Evolutionary conservation across 495 filamentous ascomycete genomes (phyloP).

Genomic region (Mytilinidion resinicola): DNA sequence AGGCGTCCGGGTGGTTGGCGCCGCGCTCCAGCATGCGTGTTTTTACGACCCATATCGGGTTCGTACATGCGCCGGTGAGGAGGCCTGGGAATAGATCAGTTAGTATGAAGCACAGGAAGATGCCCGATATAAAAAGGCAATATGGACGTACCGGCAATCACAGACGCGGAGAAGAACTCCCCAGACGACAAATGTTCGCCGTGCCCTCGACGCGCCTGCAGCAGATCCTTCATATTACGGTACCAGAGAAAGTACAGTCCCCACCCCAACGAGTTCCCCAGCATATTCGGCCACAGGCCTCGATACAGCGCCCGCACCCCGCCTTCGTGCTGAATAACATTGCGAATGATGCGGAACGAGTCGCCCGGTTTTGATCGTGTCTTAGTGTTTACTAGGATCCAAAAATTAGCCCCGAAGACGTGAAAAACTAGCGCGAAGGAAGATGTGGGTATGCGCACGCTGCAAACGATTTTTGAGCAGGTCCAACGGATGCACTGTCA

Average conservation of each 20-base stretch:
- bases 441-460: slow-evolving; percentile 48
- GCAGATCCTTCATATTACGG: slow-evolving; percentile 48
- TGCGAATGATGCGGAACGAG: slow-evolving; percentile 50
- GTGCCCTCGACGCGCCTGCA: slow-evolving; percentile 30
- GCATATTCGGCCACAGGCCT: slow-evolving; percentile 79
- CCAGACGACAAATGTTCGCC: slow-evolving; percentile 49
- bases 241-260: slow-evolving; percentile 82
- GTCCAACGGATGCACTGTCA: slow-evolving; percentile 82
- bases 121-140: not conserved
- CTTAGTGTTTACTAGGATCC: slow-evolving; percentile 24
- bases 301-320: slow-evolving; percentile 69
- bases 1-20: slow-evolving; percentile 65
- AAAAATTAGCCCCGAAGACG: not conserved
- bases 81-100: slow-evolving; percentile 38
- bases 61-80: slow-evolving; percentile 73
- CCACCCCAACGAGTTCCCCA: slow-evolving; percentile 89
- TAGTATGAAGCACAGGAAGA: not conserved
- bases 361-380: slow-evolving; percentile 41
- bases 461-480: slow-evolving; percentile 94
- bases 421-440: not conserved
- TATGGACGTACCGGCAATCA: slow-evolving; percentile 55
- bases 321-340: slow-evolving; percentile 53
- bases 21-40: slow-evolving; percentile 92
- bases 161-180: slow-evolving; percentile 81
- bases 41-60: slow-evolving; percentile 98